A percentile compares a stretch with the other conserved stretches of the same genome.
phyloP scores from a whole-genome alignment of 2,329 filamentous ascomycete species.

The Colletotrichum scovillei region DNA sequence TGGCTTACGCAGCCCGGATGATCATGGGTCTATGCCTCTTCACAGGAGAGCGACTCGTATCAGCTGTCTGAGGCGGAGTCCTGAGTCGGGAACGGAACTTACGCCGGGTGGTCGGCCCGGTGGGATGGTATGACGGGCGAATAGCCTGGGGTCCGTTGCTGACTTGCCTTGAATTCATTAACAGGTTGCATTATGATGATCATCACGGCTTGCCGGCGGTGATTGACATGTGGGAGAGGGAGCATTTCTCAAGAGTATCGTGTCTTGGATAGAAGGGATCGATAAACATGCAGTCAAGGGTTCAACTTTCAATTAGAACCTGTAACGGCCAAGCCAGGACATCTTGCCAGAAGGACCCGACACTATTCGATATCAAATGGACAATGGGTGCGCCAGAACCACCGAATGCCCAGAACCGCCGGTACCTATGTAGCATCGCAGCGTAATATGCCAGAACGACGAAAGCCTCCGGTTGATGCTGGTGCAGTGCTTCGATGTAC shows the following conservation, averaged over 20 bases:
- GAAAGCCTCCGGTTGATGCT: conserved; percentile 51
- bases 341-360: conserved; percentile 48
- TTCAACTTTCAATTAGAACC: conserved; percentile 36
- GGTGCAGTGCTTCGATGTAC: conserved; percentile 49
- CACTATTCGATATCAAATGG: conserved; percentile 44
- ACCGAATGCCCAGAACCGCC: conserved; percentile 48
- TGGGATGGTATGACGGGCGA: background rate
- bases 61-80: no score
- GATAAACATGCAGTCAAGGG: no score
- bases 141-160: background rate
- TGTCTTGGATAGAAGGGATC: no score
- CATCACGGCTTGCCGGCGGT: no score
- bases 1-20: no score
- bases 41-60: background rate
- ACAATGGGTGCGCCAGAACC: conserved; percentile 46
- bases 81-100: background rate
- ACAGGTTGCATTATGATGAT: no score
- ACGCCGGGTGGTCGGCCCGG: background rate
- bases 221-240: no score
- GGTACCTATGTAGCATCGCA: conserved; percentile 50
- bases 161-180: no score
- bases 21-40: background rate
- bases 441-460: conserved; percentile 55
- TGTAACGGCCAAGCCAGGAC: conserved; percentile 47
- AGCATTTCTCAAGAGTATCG: no score